Evolutionary conservation across 1,284 basidiomycete species (phyloP).

Genomic region (Leccinum fallax): DNA sequence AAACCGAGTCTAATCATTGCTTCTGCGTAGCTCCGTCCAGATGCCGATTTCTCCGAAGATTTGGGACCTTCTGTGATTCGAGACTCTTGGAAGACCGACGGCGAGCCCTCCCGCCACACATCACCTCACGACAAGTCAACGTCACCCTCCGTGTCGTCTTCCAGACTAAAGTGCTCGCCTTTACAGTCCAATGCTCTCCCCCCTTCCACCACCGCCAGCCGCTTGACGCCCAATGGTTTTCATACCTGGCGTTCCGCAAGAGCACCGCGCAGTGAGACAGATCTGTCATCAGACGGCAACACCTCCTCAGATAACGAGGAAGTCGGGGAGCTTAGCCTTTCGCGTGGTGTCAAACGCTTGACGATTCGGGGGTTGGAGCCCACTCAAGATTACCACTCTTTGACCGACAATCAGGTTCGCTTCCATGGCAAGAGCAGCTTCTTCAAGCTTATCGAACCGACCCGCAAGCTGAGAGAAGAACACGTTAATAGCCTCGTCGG

Average conservation of each 20-base stretch:
- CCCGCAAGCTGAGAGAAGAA: conserved; percentile 53
- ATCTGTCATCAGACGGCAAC: conserved; percentile 37
- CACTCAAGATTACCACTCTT: conserved; percentile 20
- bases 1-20: conserved; percentile 15
- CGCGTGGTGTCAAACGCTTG: conserved; percentile 42
- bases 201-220: conserved; percentile 5
- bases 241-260: conserved; percentile 16
- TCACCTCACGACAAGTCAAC: conserved; percentile 27
- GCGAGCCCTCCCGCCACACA: conserved; percentile 12
- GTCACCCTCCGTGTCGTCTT: conserved; percentile 23
- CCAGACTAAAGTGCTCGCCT: conserved; percentile 17
- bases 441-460: conserved; percentile 54
- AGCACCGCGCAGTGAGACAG: conserved; percentile 33
- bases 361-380: conserved; percentile 42
- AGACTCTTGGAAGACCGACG: conserved; percentile 68
- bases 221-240: conserved; percentile 2
- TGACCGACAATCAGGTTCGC: conserved; percentile 43
- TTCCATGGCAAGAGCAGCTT: conserved; percentile 67
- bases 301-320: conserved; percentile 45
- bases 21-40: conserved; percentile 61
- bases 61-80: conserved; percentile 70
- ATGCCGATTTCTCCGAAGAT: conserved; percentile 63
- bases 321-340: conserved; percentile 41
- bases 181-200: conserved; percentile 13
- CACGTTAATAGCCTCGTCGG: conserved; percentile 39